Conservation (phyloP, 495 filamentous ascomycete species). For the Neurospora sublineolata region DNA sequence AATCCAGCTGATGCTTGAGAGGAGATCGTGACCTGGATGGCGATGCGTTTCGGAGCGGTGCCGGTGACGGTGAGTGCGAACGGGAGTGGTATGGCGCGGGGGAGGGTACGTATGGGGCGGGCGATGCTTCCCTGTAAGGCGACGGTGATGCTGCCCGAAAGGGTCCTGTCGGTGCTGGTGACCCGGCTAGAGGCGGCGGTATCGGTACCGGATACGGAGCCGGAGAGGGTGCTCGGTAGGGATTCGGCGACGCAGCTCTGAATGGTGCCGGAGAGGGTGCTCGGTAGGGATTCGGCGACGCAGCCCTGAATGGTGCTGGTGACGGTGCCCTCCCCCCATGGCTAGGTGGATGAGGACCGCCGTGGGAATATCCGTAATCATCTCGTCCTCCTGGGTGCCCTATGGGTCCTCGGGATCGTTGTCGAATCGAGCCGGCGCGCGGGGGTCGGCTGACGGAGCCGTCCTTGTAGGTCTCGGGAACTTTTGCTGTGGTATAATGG, state of each 20-base stretch:
- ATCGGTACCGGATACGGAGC: conserved; percentile 18
- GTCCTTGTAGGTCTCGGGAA: conserved; percentile 36
- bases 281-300: conserved; percentile 2
- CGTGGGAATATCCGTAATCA: background rate
- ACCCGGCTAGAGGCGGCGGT: conserved; percentile 8
- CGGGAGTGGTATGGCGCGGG: conserved; percentile 17
- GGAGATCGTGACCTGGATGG: background rate
- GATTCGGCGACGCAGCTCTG: conserved; percentile 5
- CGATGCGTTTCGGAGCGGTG: background rate
- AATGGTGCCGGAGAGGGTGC: conserved; percentile 27
- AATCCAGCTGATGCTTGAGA: conserved; percentile 1
- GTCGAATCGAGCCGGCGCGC: background rate
- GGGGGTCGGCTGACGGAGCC: conserved; percentile 9
- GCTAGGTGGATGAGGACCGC: conserved; percentile 30
- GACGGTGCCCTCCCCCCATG: conserved; percentile 44
- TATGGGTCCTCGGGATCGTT: background rate
- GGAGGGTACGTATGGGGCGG: conserved; percentile 7
- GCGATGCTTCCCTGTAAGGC: conserved; percentile 13
- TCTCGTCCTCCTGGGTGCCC: background rate
- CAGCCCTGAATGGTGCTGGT: conserved; percentile 31
- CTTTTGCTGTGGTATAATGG: conserved; percentile 40
- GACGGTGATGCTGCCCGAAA: conserved; percentile 48
- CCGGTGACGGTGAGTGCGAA: conserved; percentile 11
- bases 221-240: conserved; percentile 14
- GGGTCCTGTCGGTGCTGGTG: conserved; percentile 18